Evolutionary conservation across 148 eudicot species (phyloP).

Genomic region (Vaccinium myrtillus): DNA sequence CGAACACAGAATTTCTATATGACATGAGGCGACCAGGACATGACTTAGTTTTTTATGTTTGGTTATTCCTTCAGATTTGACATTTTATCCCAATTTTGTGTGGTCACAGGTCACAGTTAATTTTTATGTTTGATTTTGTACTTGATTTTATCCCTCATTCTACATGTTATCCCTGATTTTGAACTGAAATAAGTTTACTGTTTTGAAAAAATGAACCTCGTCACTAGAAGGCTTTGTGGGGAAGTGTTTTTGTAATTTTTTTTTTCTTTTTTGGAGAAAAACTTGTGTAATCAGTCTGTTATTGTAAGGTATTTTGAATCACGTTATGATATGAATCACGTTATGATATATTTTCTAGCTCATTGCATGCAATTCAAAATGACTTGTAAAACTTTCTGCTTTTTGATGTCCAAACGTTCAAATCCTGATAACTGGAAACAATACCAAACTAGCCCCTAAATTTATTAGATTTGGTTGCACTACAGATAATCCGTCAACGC

Average conservation of each 20-base stretch:
- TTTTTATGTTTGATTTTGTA: too few relatives aligned
- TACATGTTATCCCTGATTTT: background rate
- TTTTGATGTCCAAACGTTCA: background rate
- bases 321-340: background rate
- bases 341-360: background rate
- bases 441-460: background rate
- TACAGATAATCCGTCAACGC: background rate
- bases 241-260: background rate
- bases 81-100: background rate
- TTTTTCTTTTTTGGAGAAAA: background rate
- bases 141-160: too few relatives aligned
- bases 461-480: background rate
- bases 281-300: background rate
- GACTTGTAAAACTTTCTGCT: background rate
- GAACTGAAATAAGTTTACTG: background rate
- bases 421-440: background rate
- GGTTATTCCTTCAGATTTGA: background rate
- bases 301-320: background rate
- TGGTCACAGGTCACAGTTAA: background rate
- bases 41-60: background rate
- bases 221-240: background rate
- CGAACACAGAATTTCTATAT: background rate
- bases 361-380: background rate
- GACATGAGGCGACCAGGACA: background rate
- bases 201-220: constrained; percentile 3